These are phyloP conservation scores for Solanum bulbocastanum DNA, from an alignment of 257 asterid genomes.

Conservation along the genomic window DNA sequence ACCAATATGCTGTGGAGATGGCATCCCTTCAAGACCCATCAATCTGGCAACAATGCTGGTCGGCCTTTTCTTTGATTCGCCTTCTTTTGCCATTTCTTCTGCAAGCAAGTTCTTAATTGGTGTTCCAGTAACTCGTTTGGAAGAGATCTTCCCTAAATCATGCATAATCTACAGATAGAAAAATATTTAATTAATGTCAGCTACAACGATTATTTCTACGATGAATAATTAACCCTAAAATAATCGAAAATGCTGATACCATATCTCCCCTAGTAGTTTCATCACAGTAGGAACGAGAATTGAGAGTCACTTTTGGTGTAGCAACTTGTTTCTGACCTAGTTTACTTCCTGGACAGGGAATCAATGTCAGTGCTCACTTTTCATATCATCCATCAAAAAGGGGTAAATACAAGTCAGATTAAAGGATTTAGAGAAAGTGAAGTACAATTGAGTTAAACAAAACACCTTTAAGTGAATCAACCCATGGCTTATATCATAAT, in stretches of 20 bases:
- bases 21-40: constrained; percentile 84
- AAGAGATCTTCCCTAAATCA: constrained; percentile 40
- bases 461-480: not conserved
- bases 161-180: constrained; percentile 32
- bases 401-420: not conserved
- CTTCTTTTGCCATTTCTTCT: constrained; percentile 66
- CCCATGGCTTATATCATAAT: constrained; percentile 14
- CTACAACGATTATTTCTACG: not conserved
- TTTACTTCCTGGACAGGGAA: constrained; percentile 40
- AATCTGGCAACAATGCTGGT: constrained; percentile 66
- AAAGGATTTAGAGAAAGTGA: not conserved
- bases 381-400: not conserved
- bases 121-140: constrained; percentile 30
- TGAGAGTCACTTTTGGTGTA: constrained; percentile 33
- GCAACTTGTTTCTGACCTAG: constrained; percentile 33
- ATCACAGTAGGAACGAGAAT: constrained; percentile 37
- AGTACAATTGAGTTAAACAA: not conserved
- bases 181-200: not conserved
- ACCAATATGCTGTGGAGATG: constrained; percentile 43
- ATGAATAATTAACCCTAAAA: not conserved
- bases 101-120: constrained; percentile 70
- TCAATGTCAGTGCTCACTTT: constrained; percentile 2
- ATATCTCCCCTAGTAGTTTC: constrained; percentile 32
- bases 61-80: constrained; percentile 41
- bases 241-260: constrained; percentile 17